Base-by-base conservation (phyloP, 2,329 filamentous ascomycete species). In the Curvularia hawaiiensis region DNA sequence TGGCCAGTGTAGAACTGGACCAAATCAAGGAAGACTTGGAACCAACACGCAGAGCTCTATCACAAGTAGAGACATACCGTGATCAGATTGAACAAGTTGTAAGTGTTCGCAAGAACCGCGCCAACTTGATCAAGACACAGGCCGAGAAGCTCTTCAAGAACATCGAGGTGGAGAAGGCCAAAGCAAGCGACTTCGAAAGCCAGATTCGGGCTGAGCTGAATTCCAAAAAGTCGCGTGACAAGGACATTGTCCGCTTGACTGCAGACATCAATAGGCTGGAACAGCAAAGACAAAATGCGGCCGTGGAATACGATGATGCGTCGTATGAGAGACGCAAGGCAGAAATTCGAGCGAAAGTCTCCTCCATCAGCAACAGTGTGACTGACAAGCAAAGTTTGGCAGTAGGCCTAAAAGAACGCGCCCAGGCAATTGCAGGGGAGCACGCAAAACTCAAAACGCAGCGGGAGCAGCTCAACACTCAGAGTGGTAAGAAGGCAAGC, bases 321-420 rank as follows among this genome's bases (percentile, higher is more conserved):
- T 85, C 85, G 4, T 93, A 87, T 78, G 95, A 94, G 63, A 84
- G 86, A 51, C 85, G 85, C 61, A 88, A 92, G 74, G 82, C 88
- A 75, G 84, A 90, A 47, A 82, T 88, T 56, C 77, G 77, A 4
- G 62, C 61, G 16, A 65, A 72, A 28, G 69, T 79, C 1, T 82
- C 84, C 24, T 83, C 86, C n/a, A 77, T 84, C 2, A 77, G 83
- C 58, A 78, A 72, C 0, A 72, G 73, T 22, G 66, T 74, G 4
- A 61, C 66, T 0, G 80, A 82, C 0, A 64, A 85, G 1, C 69
- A 80, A 56, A 83, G 80, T 18, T 73, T 57, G 10, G 49, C 63
- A 33, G 50, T 39, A 73, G 76, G 10, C 1, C 47, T 70, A 3
- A 50, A 45, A 45, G 44, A 31, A 10, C 55, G 59, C n/a, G 60